Evolutionary conservation across 1,139 yeast genomes (phyloP).

Genomic region (Candida pseudoviswanathii): DNA sequence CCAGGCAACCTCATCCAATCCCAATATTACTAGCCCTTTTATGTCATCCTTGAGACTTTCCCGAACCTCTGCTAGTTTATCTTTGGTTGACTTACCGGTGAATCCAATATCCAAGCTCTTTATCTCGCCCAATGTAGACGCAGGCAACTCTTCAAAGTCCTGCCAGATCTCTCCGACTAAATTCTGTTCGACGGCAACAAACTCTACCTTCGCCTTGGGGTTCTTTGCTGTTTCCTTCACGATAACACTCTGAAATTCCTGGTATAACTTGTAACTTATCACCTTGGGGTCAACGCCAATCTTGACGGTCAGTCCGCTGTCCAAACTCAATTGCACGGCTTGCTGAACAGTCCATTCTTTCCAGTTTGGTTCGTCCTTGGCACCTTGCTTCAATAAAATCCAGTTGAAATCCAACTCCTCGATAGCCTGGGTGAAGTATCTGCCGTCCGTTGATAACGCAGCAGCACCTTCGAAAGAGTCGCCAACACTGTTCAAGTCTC

Average conservation of each 20-base stretch:
- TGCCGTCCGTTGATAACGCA: conserved; percentile 88
- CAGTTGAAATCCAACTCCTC: conserved; percentile 89
- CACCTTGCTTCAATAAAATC: conserved; percentile 81
- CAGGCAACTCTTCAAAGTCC: conserved; percentile 51
- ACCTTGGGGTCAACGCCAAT: conserved; percentile 65
- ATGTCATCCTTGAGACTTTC: conserved; percentile 45
- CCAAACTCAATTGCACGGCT: conserved; percentile 55
- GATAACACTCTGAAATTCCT: conserved; percentile 28
- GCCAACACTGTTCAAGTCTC: conserved; percentile 64
- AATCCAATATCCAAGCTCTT: conserved; percentile 45
- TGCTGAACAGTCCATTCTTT: conserved; percentile 77
- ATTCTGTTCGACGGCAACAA: conserved; percentile 69
- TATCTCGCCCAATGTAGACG: conserved; percentile 38
- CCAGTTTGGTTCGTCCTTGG: conserved; percentile 78
- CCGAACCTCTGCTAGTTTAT: conserved; percentile 50
- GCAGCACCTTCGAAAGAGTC: conserved; percentile 68
- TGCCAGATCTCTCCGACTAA: conserved; percentile 80
- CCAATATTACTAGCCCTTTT: conserved; percentile 58
- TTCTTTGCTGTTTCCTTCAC: conserved; percentile 21
- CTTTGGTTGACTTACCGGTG: conserved; percentile 49
- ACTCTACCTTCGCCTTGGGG: conserved; percentile 49
- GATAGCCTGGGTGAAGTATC: conserved; percentile 89
- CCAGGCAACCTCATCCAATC: conserved; percentile 92
- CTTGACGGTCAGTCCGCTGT: conserved; percentile 42
- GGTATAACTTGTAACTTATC: conserved; percentile 49